phyloP scores from a whole-genome alignment of 2,329 filamentous ascomycete species.

The Penicillium sclerotiorum region DNA sequence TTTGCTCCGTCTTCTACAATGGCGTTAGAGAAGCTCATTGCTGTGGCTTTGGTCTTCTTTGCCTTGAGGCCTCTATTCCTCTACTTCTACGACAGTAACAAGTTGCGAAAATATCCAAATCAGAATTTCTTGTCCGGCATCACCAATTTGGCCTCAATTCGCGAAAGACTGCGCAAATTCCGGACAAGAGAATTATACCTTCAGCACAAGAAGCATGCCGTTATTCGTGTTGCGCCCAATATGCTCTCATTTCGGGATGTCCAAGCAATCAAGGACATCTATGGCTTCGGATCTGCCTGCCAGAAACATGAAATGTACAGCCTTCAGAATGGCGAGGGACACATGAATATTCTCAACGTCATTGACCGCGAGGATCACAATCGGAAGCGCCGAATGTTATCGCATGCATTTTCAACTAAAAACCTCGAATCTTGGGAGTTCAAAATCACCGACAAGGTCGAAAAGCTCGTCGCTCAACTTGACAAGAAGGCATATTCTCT shows the following conservation, averaged over 20 bases:
- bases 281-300: slow-evolving; percentile 3
- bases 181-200: not conserved
- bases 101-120: not conserved
- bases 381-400: slow-evolving; percentile 9
- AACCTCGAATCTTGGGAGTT: slow-evolving; percentile 13
- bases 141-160: not conserved
- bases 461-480: not conserved
- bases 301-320: not conserved
- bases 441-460: slow-evolving; percentile 7
- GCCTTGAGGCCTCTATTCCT: no score
- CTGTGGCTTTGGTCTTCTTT: no score
- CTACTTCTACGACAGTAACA: not conserved
- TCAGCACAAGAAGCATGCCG: not conserved
- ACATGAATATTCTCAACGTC: not conserved
- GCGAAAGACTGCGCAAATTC: not conserved
- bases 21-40: no score
- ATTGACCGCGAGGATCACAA: slow-evolving; percentile 4
- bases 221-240: slow-evolving; percentile 4
- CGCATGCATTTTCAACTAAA: slow-evolving; percentile 6
- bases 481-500: no score
- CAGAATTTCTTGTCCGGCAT: not conserved
- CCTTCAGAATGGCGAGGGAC: not conserved
- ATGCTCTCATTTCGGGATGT: not conserved
- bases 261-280: slow-evolving; percentile 12
- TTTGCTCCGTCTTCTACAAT: no score